Evolutionary conservation across 2,329 filamentous ascomycete species (phyloP).

Genomic region (Hymenoscyphus scutula): DNA sequence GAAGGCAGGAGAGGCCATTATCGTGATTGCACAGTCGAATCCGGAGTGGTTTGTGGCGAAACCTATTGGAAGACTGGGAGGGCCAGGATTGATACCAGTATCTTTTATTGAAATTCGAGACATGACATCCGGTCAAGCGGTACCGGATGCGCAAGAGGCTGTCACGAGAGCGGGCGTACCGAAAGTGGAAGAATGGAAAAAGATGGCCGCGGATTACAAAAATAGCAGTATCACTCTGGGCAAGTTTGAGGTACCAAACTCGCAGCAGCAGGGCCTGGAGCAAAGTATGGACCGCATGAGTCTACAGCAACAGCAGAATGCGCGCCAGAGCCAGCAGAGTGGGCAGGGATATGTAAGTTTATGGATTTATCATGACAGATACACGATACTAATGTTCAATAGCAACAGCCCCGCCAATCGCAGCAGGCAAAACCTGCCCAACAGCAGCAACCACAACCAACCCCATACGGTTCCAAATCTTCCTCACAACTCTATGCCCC

Average conservation of each 20-base stretch:
- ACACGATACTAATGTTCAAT: slow-evolving; percentile 11
- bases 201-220: slow-evolving; percentile 98
- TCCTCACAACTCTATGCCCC: slow-evolving; percentile 67
- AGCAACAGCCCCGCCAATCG: slow-evolving; percentile 28
- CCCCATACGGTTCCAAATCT: slow-evolving; percentile 42
- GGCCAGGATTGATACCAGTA: slow-evolving; percentile 91
- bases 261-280: slow-evolving; percentile 56
- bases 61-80: slow-evolving; percentile 94
- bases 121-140: slow-evolving; percentile 81
- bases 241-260: slow-evolving; percentile 68
- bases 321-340: slow-evolving; percentile 48
- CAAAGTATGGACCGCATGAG: slow-evolving; percentile 78
- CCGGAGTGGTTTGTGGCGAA: slow-evolving; percentile 99
- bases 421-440: slow-evolving; percentile 25
- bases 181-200: slow-evolving; percentile 98
- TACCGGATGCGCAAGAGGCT: slow-evolving; percentile 78
- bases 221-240: slow-evolving; percentile 97
- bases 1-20: slow-evolving; percentile 92
- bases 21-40: slow-evolving; percentile 97
- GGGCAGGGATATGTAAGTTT: slow-evolving; percentile 47
- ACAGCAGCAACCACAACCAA: slow-evolving; percentile 32
- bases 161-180: slow-evolving; percentile 88
- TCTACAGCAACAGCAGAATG: slow-evolving; percentile 59
- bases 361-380: not conserved
- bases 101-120: slow-evolving; percentile 96